Evolutionary conservation across 2,329 filamentous ascomycete species (phyloP), one percentile per base, ranked within the genome.

Genomic region (Alternaria rosae): DNA sequence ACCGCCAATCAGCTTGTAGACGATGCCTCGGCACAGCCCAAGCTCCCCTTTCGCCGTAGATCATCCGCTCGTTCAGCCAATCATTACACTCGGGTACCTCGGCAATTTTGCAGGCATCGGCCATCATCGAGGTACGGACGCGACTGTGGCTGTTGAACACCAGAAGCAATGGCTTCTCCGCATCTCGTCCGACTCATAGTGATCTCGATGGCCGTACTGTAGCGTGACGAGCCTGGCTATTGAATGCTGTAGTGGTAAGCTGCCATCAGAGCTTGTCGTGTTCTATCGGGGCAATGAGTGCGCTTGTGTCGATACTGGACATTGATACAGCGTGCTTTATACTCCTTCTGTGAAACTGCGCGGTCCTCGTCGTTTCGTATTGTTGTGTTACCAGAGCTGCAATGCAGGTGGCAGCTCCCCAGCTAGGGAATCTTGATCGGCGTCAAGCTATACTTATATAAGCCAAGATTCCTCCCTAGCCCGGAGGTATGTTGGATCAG

Each of bases 391-490:
- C 6, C 35, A 38, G 3, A 38, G 35, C 35, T 8, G 3, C 11
- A 38, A 17, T 17, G n/a, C 35, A 38, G 35, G n/a, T 17, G 35
- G 35, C 35, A 38, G 35, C 35, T 38, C 17, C n/a, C 35, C 35
- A 6, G 2, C 0, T 0, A 11, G 35, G 1, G 4, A 9, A 17
- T 3, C 3, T 15, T n/a, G 35, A 38, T 38, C n/a, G 0, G 35
- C 6, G 35, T n/a, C 35, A 38, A 38, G 35, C 35, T 1, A 0
- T 17, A 0, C 17, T 38, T 38, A 3, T 9, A 15, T 38, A 38
- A n/a, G n/a, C n/a, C n/a, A n/a, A n/a, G n/a, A n/a, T n/a, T n/a
- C n/a, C n/a, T n/a, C n/a, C n/a, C n/a, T n/a, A n/a, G n/a, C n/a
- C n/a, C n/a, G n/a, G n/a, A n/a, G n/a, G n/a, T n/a, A 3, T 7